Conservation (phyloP, 2,329 filamentous ascomycete genomes). For the Nothomitra cinnamomea region DNA sequence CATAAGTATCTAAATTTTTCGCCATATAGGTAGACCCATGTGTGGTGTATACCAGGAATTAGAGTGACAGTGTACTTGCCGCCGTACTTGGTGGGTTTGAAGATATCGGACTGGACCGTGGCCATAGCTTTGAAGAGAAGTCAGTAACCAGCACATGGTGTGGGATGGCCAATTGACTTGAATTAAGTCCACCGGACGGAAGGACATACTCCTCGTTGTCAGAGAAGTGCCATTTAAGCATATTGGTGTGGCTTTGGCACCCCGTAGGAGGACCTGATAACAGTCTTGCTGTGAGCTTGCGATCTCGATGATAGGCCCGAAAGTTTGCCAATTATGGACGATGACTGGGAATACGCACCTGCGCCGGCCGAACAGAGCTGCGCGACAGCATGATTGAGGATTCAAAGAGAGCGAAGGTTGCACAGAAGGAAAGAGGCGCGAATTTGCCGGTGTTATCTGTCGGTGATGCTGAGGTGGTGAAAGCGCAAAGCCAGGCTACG, state of each 20-base stretch:
- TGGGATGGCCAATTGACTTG: not conserved
- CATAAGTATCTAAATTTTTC: not conserved
- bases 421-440: conserved; percentile 2
- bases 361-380: conserved; percentile 28
- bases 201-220: conserved; percentile 34
- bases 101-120: conserved; percentile 84
- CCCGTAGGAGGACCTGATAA: conserved; percentile 37
- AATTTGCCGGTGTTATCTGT: conserved; percentile 6
- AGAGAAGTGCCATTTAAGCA: conserved; percentile 32
- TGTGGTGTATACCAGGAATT: conserved; percentile 56
- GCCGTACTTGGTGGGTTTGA: conserved; percentile 97
- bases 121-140: conserved; percentile 37
- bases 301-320: not conserved
- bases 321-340: not conserved
- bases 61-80: conserved; percentile 98
- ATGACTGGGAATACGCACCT: conserved; percentile 22
- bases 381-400: conserved; percentile 24
- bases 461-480: not conserved
- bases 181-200: not conserved
- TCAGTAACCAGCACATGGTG: not conserved
- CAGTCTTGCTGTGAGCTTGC: conserved; percentile 6
- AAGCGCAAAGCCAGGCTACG: not conserved
- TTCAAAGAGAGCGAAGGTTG: conserved; percentile 9
- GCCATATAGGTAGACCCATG: conserved; percentile 7
- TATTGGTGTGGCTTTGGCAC: conserved; percentile 29